Percentiles rank a stretch among this genome's conserved stretches.
Evolutionary conservation across 2,329 filamentous ascomycete species (phyloP).

Genomic region (Pyrenophora tritici-repentis): DNA sequence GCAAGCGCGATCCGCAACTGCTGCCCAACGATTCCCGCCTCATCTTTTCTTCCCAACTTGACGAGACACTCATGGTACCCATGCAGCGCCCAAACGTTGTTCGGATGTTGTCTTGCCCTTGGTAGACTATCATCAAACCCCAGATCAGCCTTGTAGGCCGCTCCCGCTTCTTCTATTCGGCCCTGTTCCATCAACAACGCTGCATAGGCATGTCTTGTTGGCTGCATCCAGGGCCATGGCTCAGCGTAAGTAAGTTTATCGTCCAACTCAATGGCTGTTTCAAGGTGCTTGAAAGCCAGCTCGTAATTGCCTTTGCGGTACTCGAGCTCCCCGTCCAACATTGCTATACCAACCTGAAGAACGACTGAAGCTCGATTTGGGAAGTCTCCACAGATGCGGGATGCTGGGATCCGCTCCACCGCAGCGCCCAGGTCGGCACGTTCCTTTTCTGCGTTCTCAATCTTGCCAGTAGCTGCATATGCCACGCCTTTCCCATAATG

Average conservation of each 20-base stretch:
- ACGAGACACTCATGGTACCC: conserved; percentile 73
- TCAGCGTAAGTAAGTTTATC: conserved; percentile 72
- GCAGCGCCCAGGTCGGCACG: conserved; percentile 59
- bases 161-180: conserved; percentile 45
- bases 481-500: conserved; percentile 73
- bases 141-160: conserved; percentile 48
- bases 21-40: conserved; percentile 55
- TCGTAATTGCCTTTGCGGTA: conserved; percentile 67
- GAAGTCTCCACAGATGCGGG: conserved; percentile 65
- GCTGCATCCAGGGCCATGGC: conserved; percentile 82
- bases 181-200: conserved; percentile 72
- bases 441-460: conserved; percentile 61
- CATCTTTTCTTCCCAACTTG: conserved; percentile 56
- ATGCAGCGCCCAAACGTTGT: conserved; percentile 77
- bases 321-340: conserved; percentile 75
- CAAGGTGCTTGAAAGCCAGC: conserved; percentile 63
- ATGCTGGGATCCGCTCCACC: conserved; percentile 57
- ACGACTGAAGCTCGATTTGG: conserved; percentile 70
- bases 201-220: conserved; percentile 71
- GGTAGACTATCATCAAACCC: conserved; percentile 59
- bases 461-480: conserved; percentile 61
- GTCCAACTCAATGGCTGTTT: conserved; percentile 62
- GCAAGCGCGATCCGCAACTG: conserved; percentile 60
- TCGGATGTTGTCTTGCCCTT: conserved; percentile 68
- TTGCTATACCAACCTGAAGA: conserved; percentile 62